Conservation (phyloP, 768 basidiomycete species). For the Auricularia sp. region DNA sequence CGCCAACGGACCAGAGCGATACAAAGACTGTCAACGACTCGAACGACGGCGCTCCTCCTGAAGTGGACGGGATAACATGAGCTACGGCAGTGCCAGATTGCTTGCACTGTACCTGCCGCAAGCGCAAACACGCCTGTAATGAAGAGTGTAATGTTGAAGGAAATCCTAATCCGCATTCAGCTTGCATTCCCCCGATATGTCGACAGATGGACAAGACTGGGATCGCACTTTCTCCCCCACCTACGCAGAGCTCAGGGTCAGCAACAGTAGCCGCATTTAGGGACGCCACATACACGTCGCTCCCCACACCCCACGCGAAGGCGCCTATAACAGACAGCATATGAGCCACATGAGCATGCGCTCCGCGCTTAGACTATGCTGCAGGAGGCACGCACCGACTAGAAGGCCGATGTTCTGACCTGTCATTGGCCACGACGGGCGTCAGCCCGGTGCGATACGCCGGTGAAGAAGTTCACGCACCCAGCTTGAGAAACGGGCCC, state of each 20-base stretch:
- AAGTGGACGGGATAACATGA: conserved; percentile 12
- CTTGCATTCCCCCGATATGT: background rate
- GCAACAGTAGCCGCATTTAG: background rate
- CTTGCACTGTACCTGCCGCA: conserved; percentile 47
- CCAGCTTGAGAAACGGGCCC: conserved; percentile 55
- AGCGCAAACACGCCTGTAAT: conserved; percentile 58
- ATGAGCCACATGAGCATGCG: too few species aligned
- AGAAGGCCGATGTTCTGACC: conserved; percentile 61
- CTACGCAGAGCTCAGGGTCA: background rate
- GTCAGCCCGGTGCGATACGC: too few species aligned
- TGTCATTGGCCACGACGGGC: background rate
- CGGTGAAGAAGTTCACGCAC: background rate
- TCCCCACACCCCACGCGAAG: conserved; percentile 55
- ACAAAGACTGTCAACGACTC: conserved; percentile 41
- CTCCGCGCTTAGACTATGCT: too few species aligned
- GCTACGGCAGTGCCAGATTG: conserved; percentile 22
- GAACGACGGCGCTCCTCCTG: conserved; percentile 13
- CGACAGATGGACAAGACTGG: background rate
- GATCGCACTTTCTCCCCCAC: conserved; percentile 52
- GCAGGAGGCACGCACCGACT: conserved; percentile 29
- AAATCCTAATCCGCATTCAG: conserved; percentile 31
- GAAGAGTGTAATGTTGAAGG: conserved; percentile 61
- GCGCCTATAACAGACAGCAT: conserved; percentile 47
- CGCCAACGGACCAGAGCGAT: conserved; percentile 54
- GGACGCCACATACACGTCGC: conserved; percentile 31